A percentile compares a stretch with the other conserved stretches of the same genome.
Evolutionary conservation across 2,329 filamentous ascomycete species (phyloP).

Genomic region (Colletotrichum nymphaeae): DNA sequence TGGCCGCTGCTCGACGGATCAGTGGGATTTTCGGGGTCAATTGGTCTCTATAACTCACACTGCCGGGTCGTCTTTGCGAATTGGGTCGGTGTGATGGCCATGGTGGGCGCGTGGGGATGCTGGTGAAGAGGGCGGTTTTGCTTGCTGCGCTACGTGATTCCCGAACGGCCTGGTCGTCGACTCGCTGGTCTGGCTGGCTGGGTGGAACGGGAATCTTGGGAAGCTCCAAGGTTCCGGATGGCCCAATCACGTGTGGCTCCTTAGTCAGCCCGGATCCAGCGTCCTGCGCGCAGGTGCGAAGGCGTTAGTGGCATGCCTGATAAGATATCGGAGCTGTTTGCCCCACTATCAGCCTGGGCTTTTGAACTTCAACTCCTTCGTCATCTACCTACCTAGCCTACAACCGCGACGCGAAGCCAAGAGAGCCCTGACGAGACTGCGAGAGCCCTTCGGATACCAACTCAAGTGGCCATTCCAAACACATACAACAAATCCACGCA

Average conservation of each 20-base stretch:
- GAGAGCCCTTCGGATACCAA: neutral
- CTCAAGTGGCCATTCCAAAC: neutral
- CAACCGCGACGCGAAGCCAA: neutral
- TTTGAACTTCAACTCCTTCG: conserved; percentile 5
- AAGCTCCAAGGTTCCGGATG: conserved; percentile 17
- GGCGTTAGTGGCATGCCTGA: neutral
- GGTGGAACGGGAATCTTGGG: conserved; percentile 23
- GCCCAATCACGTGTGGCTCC: conserved; percentile 33
- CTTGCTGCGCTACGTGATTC: conserved; percentile 41
- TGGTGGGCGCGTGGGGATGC: conserved; percentile 60
- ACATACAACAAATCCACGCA: neutral
- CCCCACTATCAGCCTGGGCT: neutral
- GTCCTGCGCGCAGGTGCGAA: neutral
- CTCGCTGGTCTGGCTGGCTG: conserved; percentile 20
- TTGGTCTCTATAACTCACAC: conserved; percentile 65
- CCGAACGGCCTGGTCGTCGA: conserved; percentile 34
- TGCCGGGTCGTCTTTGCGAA: conserved; percentile 85
- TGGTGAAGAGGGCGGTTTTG: conserved; percentile 41
- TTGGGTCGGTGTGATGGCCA: conserved; percentile 94
- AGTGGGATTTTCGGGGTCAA: conserved; percentile 43
- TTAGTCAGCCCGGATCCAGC: conserved; percentile 28
- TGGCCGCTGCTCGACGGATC: conserved; percentile 73
- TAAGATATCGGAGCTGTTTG: conserved; percentile 14
- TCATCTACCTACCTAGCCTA: neutral
- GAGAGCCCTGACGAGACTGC: neutral